phyloP scores from a whole-genome alignment of 2,329 filamentous ascomycete genomes.

The Sporothrix inflata region DNA sequence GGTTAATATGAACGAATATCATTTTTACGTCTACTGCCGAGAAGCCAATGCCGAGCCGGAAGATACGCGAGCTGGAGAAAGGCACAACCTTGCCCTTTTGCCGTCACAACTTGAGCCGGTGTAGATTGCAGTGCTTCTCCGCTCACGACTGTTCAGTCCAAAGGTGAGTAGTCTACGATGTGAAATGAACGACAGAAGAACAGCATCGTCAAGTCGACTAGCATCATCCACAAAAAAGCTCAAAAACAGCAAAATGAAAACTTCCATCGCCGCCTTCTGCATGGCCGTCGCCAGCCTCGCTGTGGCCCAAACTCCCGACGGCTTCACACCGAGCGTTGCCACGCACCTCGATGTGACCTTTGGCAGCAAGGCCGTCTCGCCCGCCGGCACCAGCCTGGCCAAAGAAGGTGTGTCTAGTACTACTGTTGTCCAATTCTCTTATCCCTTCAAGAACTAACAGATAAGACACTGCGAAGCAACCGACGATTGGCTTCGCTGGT shows the following conservation, averaged over 20 bases:
- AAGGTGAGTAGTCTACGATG: neutral
- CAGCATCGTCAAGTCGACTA: neutral
- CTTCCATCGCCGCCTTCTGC: neutral
- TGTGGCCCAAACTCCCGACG: conserved; percentile 35
- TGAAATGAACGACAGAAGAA: neutral
- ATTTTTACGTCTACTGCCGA: neutral
- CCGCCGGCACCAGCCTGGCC: conserved; percentile 35
- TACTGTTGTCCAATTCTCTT: no score
- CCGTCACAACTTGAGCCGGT: conserved; percentile 12
- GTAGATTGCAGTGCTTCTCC: neutral
- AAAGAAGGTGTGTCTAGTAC: conserved; percentile 35
- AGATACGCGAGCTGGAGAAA: neutral
- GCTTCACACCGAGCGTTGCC: conserved; percentile 35
- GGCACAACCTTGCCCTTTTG: neutral
- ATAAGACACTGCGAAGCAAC: conserved; percentile 37
- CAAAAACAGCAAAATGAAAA: neutral
- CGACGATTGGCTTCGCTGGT: conserved; percentile 33
- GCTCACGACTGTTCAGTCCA: neutral
- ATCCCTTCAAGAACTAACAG: no score
- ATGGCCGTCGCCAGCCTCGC: neutral
- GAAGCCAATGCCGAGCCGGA: neutral
- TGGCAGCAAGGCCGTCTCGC: conserved; percentile 36
- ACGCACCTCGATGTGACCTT: conserved; percentile 36
- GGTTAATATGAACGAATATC: neutral
- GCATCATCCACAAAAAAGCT: neutral